Percentiles rank a stretch among this genome's conserved stretches.
These are phyloP conservation scores for Trifolium fragiferum DNA, from an alignment of 306 rosid genomes.

Conservation along the genomic window DNA sequence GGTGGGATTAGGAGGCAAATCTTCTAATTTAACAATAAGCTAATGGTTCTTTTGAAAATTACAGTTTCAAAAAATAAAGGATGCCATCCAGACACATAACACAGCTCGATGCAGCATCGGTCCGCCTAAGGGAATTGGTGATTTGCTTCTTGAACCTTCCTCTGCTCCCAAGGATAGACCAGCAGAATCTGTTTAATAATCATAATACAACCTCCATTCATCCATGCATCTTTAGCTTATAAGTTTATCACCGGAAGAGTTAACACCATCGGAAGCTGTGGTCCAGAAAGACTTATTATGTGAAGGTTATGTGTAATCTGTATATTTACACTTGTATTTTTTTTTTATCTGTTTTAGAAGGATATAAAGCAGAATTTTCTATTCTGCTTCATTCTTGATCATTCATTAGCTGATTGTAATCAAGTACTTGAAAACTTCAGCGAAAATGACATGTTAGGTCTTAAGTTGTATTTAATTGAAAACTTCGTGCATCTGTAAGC, in stretches of 20 bases:
- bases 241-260: slow-evolving; percentile 15
- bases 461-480: slow-evolving; percentile 28
- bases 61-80: slow-evolving; percentile 98
- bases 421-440: slow-evolving; percentile 41
- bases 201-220: slow-evolving; percentile 33
- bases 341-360: slow-evolving; percentile 32
- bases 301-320: slow-evolving; percentile 51
- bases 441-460: slow-evolving; percentile 40
- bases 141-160: slow-evolving; percentile 61
- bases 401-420: slow-evolving; percentile 52
- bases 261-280: slow-evolving; percentile 30
- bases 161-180: slow-evolving; percentile 58
- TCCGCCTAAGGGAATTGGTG: slow-evolving; percentile 77
- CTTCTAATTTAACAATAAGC: slow-evolving; percentile 17
- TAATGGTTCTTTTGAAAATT: slow-evolving; percentile 38
- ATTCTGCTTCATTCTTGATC: slow-evolving; percentile 55
- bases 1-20: background rate
- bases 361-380: slow-evolving; percentile 40
- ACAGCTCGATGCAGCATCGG: slow-evolving; percentile 99
- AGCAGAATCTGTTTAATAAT: slow-evolving; percentile 57
- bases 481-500: slow-evolving; percentile 29
- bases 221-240: slow-evolving; percentile 31
- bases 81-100: slow-evolving; percentile 82
- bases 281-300: slow-evolving; percentile 33
- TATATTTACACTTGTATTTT: slow-evolving; percentile 46